Percentiles rank a stretch among this genome's conserved stretches.
Evolutionary conservation across 192 early-diverging fungal genomes (phyloP).

Genomic region (Mortierella alpina): DNA sequence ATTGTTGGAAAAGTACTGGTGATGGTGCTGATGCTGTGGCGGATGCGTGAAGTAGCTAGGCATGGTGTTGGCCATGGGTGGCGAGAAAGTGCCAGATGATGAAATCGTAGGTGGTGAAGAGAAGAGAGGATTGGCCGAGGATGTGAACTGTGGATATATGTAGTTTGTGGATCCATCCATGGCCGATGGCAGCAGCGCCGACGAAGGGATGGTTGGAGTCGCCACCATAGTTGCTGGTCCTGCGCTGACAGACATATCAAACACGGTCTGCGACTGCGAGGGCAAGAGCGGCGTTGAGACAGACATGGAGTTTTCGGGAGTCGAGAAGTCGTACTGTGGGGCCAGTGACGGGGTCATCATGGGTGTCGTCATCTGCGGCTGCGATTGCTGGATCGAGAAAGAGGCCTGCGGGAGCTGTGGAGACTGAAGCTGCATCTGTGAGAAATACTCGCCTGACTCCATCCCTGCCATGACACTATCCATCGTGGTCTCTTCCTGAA

Average conservation of each 20-base stretch:
- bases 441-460: conserved; percentile 47
- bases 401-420: conserved; percentile 27
- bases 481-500: conserved; percentile 44
- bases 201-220: conserved; percentile 23
- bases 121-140: conserved; percentile 37
- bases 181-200: conserved; percentile 8
- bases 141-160: conserved; percentile 30
- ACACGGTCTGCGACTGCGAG: conserved; percentile 34
- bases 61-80: conserved; percentile 16
- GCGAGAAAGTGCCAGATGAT: conserved; percentile 33
- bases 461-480: conserved; percentile 45
- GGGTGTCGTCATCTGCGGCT: conserved; percentile 11
- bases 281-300: conserved; percentile 39
- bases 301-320: conserved; percentile 1
- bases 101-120: conserved; percentile 36
- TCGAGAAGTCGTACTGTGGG: conserved; percentile 25
- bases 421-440: conserved; percentile 46
- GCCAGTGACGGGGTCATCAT: conserved; percentile 19
- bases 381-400: conserved; percentile 5
- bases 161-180: conserved; percentile 20
- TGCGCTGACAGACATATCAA: conserved; percentile 23
- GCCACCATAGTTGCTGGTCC: conserved; percentile 2
- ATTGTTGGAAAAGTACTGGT: conserved; percentile 31
- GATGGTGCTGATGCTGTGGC: conserved; percentile 11
- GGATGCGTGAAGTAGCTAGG: conserved; percentile 38